These are phyloP conservation scores for Secale cereale DNA, from an alignment of 176 grass and related monocot genomes.

Conservation along the genomic window DNA sequence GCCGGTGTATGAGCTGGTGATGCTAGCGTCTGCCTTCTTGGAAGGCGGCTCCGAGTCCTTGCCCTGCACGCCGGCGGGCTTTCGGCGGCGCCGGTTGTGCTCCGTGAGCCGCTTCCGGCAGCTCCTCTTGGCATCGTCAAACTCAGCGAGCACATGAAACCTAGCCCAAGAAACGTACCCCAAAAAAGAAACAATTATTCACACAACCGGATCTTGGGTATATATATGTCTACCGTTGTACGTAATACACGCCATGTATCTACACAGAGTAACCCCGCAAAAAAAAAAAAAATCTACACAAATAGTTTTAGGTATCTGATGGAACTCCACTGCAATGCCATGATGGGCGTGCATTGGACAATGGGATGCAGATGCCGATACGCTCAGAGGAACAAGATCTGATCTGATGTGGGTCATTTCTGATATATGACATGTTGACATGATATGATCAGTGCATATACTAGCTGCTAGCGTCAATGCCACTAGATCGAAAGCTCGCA, in stretches of 20 bases:
- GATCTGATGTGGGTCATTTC: background rate
- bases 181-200: background rate
- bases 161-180: constrained; percentile 13
- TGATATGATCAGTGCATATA: background rate
- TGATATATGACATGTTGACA: constrained; percentile 7
- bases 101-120: constrained; percentile 66
- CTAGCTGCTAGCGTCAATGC: background rate
- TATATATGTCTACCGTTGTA: background rate
- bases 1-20: constrained; percentile 8
- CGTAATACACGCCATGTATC: background rate
- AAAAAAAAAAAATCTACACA: no score
- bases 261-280: background rate
- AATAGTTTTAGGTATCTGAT: background rate
- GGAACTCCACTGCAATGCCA: background rate
- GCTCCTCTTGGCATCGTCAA: constrained; percentile 69
- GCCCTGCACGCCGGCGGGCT: constrained; percentile 19
- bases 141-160: constrained; percentile 67
- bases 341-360: background rate
- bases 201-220: background rate
- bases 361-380: constrained; percentile 20
- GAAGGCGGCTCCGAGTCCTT: background rate
- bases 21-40: constrained; percentile 23
- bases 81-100: constrained; percentile 74
- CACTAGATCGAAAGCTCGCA: background rate
- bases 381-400: background rate